A percentile compares a stretch with the other conserved stretches of the same genome.
These are phyloP conservation scores for Kurtzmaniella quercitrusa DNA, from an alignment of 1,139 yeast species.

Conservation along the genomic window DNA sequence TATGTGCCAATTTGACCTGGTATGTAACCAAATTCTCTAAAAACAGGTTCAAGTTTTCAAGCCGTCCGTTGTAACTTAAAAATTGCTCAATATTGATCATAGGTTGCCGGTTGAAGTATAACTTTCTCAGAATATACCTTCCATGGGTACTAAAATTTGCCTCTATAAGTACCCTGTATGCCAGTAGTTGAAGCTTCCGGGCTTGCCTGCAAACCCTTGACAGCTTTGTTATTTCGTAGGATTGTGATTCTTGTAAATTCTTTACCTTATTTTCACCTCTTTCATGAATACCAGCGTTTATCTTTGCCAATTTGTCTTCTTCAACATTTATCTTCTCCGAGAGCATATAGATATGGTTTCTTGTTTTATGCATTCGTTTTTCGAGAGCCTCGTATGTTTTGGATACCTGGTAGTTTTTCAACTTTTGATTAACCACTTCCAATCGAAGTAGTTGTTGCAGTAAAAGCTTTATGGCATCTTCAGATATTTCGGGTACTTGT, in stretches of 20 bases:
- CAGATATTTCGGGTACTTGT: neutral
- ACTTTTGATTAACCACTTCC: constrained; percentile 23
- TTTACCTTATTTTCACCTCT: constrained; percentile 7
- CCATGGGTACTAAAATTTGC: constrained; percentile 15
- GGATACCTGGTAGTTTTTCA: constrained; percentile 21
- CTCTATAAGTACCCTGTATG: constrained; percentile 26
- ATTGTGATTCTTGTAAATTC: constrained; percentile 11
- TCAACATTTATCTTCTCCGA: constrained; percentile 9
- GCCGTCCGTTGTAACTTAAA: constrained; percentile 21
- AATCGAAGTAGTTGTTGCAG: constrained; percentile 42
- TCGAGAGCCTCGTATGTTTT: constrained; percentile 14
- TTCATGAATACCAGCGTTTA: constrained; percentile 5
- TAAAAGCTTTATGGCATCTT: constrained; percentile 29
- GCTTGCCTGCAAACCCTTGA: constrained; percentile 28
- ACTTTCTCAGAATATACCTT: constrained; percentile 6
- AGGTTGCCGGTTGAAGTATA: constrained; percentile 24
- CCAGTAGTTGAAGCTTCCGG: constrained; percentile 19
- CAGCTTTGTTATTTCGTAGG: constrained; percentile 19
- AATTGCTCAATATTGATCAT: constrained; percentile 27
- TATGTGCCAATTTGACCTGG: constrained; percentile 24
- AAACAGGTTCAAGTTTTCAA: constrained; percentile 33
- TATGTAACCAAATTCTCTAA: constrained; percentile 35
- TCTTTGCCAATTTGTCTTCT: constrained; percentile 8
- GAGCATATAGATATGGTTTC: constrained; percentile 3
- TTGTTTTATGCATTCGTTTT: constrained; percentile 11